Evolutionary conservation across 768 basidiomycete species (phyloP).

Genomic region (Termitomyces sp.): DNA sequence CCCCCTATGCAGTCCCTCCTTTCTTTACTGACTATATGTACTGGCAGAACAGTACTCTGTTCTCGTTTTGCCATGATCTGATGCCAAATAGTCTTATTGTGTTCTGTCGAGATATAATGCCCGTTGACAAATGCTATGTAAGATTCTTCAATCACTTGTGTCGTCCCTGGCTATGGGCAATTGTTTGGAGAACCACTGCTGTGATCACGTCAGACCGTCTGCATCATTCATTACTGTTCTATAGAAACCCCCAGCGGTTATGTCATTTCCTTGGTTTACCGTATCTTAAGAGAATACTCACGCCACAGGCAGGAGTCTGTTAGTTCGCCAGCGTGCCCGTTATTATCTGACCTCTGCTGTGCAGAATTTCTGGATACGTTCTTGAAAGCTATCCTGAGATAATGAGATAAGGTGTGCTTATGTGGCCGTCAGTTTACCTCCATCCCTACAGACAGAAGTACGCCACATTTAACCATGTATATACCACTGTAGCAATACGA

Average conservation of each 20-base stretch:
- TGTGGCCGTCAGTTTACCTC: neutral
- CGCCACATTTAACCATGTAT: neutral
- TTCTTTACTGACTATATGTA: slow-evolving; percentile 16
- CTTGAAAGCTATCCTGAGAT: neutral
- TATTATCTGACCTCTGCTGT: neutral
- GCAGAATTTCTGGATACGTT: neutral
- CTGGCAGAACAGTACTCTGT: neutral
- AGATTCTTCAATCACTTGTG: neutral
- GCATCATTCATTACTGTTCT: neutral
- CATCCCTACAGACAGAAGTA: neutral
- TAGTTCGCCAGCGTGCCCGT: neutral
- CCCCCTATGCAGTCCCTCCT: slow-evolving; percentile 16
- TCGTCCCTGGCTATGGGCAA: neutral
- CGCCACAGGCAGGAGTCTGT: neutral
- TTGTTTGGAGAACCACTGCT: neutral
- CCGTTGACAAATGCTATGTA: slow-evolving; percentile 6
- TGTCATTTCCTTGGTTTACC: neutral
- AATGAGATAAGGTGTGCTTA: neutral
- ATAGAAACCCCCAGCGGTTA: neutral
- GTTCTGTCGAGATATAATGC: slow-evolving; percentile 9
- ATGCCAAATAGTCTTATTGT: slow-evolving; percentile 10
- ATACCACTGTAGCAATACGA: no score
- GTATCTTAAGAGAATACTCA: neutral
- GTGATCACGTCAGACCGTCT: neutral
- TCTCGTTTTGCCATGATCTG: slow-evolving; percentile 9